A percentile compares a stretch with the other conserved stretches of the same genome.
Conservation (phyloP, 1,139 yeast genomes). For the Pichia cactophila region DNA sequence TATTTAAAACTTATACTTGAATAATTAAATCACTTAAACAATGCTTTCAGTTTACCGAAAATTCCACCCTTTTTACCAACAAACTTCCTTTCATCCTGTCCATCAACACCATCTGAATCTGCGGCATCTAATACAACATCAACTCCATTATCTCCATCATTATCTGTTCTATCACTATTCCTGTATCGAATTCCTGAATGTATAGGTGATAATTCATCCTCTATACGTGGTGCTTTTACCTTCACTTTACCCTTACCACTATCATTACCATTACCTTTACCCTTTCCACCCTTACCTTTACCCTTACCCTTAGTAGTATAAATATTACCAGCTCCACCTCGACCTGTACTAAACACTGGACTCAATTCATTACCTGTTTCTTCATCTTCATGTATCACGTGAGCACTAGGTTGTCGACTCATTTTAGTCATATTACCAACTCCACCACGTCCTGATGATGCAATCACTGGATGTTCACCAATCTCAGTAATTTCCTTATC, state of each 20-base stretch:
- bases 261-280: slow-evolving; percentile 30
- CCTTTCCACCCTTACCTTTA: slow-evolving; percentile 34
- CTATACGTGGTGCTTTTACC: slow-evolving; percentile 30
- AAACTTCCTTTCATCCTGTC: background rate
- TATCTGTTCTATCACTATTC: background rate
- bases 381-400: slow-evolving; percentile 29
- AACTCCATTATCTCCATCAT: background rate
- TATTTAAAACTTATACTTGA: too few species aligned
- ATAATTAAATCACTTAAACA: background rate
- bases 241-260: slow-evolving; percentile 30
- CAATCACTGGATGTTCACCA: slow-evolving; percentile 27
- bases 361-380: slow-evolving; percentile 39
- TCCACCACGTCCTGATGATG: slow-evolving; percentile 55
- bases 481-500: background rate
- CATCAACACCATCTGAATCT: background rate
- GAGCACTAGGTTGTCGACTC: slow-evolving; percentile 39
- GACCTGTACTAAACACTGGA: slow-evolving; percentile 44
- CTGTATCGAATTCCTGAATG: slow-evolving; percentile 15
- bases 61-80: too few species aligned
- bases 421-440: slow-evolving; percentile 45
- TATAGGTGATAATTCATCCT: slow-evolving; percentile 36
- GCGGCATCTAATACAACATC: background rate
- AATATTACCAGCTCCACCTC: slow-evolving; percentile 57
- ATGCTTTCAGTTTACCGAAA: background rate
- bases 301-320: slow-evolving; percentile 31